A percentile compares a stretch with the other conserved stretches of the same genome.
phyloP scores from a whole-genome alignment of 371 early-diverging fungal genomes.

The Nematocida sp. region DNA sequence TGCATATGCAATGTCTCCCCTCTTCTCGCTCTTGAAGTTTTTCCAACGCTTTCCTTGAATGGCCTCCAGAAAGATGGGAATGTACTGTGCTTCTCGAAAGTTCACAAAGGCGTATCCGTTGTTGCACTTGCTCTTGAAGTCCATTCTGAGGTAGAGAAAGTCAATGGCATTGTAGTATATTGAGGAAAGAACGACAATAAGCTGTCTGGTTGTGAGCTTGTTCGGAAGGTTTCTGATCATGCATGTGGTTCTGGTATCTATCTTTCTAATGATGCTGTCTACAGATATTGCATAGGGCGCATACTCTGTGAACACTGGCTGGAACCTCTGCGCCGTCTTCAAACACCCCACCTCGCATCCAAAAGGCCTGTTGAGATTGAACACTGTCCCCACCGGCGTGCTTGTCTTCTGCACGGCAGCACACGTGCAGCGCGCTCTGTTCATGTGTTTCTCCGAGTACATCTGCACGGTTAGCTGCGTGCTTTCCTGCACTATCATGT shows the following conservation, averaged over 20 bases:
- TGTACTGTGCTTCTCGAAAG: slow-evolving; percentile 67
- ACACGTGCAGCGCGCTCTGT: slow-evolving; percentile 16
- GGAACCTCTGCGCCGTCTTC: background rate
- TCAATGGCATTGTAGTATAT: slow-evolving; percentile 72
- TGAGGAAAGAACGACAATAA: slow-evolving; percentile 71
- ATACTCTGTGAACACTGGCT: slow-evolving; percentile 12
- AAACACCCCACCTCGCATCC: background rate
- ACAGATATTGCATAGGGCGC: slow-evolving; percentile 22
- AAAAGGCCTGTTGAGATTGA: slow-evolving; percentile 18
- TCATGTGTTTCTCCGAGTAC: background rate
- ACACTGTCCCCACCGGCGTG: slow-evolving; percentile 28
- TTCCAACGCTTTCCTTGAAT: slow-evolving; percentile 75
- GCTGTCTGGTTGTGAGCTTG: slow-evolving; percentile 74
- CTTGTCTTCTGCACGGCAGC: background rate
- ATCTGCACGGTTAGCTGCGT: background rate
- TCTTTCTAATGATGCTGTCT: slow-evolving; percentile 55
- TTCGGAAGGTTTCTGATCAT: slow-evolving; percentile 86
- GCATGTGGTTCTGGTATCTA: slow-evolving; percentile 72
- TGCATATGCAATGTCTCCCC: slow-evolving; percentile 75
- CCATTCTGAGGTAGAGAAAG: slow-evolving; percentile 79
- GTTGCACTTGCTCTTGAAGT: slow-evolving; percentile 75
- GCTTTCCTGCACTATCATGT: slow-evolving; percentile 10
- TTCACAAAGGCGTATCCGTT: slow-evolving; percentile 82
- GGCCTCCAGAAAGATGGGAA: slow-evolving; percentile 70
- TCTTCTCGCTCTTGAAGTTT: slow-evolving; percentile 76